Evolutionary conservation across 2,329 filamentous ascomycete genomes (phyloP).

Genomic region (Neonectria magnoliae): DNA sequence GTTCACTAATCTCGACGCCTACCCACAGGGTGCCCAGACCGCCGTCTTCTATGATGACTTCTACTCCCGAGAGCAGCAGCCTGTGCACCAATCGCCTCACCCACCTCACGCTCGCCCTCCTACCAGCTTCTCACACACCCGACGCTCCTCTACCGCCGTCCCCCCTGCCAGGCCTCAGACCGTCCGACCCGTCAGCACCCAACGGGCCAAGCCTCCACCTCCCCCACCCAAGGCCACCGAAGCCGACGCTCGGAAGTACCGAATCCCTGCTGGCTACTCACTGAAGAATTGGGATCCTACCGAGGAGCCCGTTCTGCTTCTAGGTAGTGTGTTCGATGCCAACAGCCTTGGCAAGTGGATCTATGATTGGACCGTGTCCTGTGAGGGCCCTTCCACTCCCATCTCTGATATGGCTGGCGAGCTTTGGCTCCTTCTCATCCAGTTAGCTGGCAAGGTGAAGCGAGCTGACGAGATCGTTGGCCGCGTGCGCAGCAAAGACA

Average conservation of each 20-base stretch:
- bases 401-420: constrained; percentile 93
- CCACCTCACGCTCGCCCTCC: constrained; percentile 52
- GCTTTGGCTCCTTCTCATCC: constrained; percentile 93
- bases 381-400: constrained; percentile 81
- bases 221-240: constrained; percentile 63
- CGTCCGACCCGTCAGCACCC: constrained; percentile 54
- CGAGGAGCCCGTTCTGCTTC: constrained; percentile 91
- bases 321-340: constrained; percentile 96
- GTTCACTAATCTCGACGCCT: constrained; percentile 68
- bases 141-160: constrained; percentile 60
- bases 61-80: constrained; percentile 45
- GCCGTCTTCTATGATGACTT: constrained; percentile 49
- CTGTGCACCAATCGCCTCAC: constrained; percentile 54
- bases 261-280: constrained; percentile 89
- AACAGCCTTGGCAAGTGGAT: constrained; percentile 99
- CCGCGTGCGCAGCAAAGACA: constrained; percentile 77
- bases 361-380: constrained; percentile 98
- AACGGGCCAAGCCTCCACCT: constrained; percentile 42
- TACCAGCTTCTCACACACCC: constrained; percentile 55
- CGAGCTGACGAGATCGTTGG: constrained; percentile 81
- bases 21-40: constrained; percentile 57
- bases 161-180: constrained; percentile 65
- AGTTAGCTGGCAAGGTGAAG: constrained; percentile 93
- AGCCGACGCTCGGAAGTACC: constrained; percentile 69
- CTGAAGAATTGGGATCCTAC: constrained; percentile 98